Evolutionary conservation across 106 monocot genomes (phyloP).

Genomic region (Xerophyta viscosa): DNA sequence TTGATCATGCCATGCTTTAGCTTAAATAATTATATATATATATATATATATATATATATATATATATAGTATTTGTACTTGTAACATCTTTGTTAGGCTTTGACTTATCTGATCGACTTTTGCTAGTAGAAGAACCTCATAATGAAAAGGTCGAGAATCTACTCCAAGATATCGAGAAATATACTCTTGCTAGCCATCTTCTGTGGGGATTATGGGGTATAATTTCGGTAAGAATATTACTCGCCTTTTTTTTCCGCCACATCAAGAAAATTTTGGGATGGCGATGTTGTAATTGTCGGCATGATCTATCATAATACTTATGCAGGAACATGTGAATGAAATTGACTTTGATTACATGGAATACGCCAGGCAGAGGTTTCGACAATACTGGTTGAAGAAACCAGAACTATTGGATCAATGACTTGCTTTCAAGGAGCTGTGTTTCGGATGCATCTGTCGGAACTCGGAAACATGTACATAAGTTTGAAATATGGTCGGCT

Average conservation of each 20-base stretch:
- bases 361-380: slow-evolving; percentile 85
- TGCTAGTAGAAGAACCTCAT: slow-evolving; percentile 24
- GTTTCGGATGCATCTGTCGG: no score
- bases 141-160: slow-evolving; percentile 36
- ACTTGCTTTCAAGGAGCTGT: no score
- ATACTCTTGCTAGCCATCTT: slow-evolving; percentile 65
- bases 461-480: no score
- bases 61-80: no score
- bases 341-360: slow-evolving; percentile 83
- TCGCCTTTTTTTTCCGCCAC: neutral
- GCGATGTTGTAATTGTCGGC: neutral
- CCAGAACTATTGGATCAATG: no score
- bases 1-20: no score
- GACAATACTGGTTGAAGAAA: slow-evolving; percentile 59
- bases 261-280: neutral
- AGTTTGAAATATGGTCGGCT: no score
- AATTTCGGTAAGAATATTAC: slow-evolving; percentile 43
- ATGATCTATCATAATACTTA: no score
- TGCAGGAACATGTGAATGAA: slow-evolving; percentile 70
- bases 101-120: no score
- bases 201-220: slow-evolving; percentile 84
- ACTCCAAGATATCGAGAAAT: slow-evolving; percentile 56
- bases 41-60: no score
- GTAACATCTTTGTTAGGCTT: no score
- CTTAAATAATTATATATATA: no score